A percentile compares a stretch with the other conserved stretches of the same genome.
Evolutionary conservation across 176 grass and related monocot species (phyloP).

Genomic region (Zea luxurians): DNA sequence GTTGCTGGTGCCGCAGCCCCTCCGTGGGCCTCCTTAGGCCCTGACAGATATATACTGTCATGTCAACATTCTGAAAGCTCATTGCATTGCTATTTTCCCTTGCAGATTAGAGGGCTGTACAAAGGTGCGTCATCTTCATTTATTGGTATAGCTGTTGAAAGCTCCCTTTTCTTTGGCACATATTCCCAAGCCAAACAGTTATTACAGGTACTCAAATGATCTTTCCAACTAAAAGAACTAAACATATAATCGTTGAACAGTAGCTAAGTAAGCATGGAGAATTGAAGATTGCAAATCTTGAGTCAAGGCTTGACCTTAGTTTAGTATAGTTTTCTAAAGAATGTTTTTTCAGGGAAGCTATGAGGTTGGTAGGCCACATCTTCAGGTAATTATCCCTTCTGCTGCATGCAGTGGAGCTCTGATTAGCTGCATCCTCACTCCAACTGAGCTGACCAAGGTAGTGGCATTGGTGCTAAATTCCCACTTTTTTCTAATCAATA

Average conservation of each 20-base stretch:
- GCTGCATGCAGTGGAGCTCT: constrained; percentile 74
- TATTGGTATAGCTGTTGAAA: constrained; percentile 87
- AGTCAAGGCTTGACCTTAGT: neutral
- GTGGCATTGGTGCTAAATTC: constrained; percentile 11
- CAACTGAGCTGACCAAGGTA: constrained; percentile 91
- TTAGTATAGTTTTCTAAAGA: constrained; percentile 20
- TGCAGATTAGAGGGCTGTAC: constrained; percentile 84
- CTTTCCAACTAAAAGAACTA: constrained; percentile 26
- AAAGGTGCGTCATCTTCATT: constrained; percentile 95
- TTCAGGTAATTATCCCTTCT: constrained; percentile 83
- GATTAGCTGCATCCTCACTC: constrained; percentile 87
- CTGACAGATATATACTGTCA: neutral
- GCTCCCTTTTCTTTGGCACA: constrained; percentile 87
- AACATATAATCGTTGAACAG: neutral
- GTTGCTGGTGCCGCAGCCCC: no score
- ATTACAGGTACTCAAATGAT: constrained; percentile 67
- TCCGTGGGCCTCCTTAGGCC: no score
- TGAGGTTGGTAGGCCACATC: constrained; percentile 63
- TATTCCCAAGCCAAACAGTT: constrained; percentile 80
- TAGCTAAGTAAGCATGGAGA: neutral
- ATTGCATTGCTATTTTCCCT: constrained; percentile 44
- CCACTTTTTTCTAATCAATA: constrained; percentile 28
- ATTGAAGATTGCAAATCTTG: constrained; percentile 10
- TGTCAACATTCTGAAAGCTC: constrained; percentile 27
- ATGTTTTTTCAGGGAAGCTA: constrained; percentile 57